Base-by-base conservation (phyloP, 768 basidiomycete genomes). In the Lactarius akahatsu region DNA sequence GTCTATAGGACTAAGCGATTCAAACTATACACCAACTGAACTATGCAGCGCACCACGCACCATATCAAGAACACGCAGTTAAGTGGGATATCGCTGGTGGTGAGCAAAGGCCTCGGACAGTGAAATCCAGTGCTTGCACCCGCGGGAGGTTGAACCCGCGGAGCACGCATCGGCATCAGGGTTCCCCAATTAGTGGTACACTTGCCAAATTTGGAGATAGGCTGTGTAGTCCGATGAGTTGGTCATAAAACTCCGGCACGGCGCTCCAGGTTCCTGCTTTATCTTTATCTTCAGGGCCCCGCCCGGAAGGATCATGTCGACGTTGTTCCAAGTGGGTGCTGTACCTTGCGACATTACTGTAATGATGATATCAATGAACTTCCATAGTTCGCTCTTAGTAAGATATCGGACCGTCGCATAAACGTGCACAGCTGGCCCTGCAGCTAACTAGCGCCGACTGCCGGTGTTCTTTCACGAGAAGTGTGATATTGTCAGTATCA, bases 251-350 rank as follows among this genome's bases (percentile, higher is more conserved):
- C 47, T 23, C 23, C n/a, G 10, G 5, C n/a, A 23, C n/a, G n/a
- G 47, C 47, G 45, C 38, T 32, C 16, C 3, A 36, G 15, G 20
- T 36, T 18, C 13, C 34, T 2, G 55, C 57, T 50, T 50, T 50
- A 38, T 38, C 36, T 38, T 38, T 38, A 23, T n/a, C 13, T 45
- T 45, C 43, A 28, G 57, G 28, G 60, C 36, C 30, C 57, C 57
- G 2, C 41, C 41, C 59, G 64, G 64, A 47, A 65, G 64, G 64
- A 65, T 61, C 54, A 30, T 50, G 43, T 61, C n/a, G 59, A 56
- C 5, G 4, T 54, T 40, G 52, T 11, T 13, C 59, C n/a, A 28
- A 45, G 40, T 11, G 32, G n/a, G 10, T 15, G 28, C 20, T 23
- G 10, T 47, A 47, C 47, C 45, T n/a, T 6, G 10, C 32, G 2